Evolutionary conservation across 768 basidiomycete species (phyloP).

Genomic region (Lyophyllum shimeji): DNA sequence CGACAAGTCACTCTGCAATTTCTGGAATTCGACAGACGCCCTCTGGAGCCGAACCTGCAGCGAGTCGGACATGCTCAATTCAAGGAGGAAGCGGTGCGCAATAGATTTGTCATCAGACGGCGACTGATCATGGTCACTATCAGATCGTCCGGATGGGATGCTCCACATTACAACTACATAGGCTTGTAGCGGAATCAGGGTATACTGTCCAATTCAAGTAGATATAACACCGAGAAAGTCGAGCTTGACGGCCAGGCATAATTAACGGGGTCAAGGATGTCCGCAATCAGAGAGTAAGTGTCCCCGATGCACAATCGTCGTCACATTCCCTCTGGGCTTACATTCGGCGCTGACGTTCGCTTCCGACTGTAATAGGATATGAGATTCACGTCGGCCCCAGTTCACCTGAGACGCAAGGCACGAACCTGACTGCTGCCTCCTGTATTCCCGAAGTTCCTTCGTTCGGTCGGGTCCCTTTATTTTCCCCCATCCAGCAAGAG

Average conservation of each 20-base stretch:
- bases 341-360: constrained; percentile 68
- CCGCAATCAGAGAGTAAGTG: background rate
- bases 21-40: constrained; percentile 76
- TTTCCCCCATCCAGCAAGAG: constrained; percentile 90
- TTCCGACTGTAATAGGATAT: constrained; percentile 44
- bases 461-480: constrained; percentile 80
- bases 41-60: constrained; percentile 62
- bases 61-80: constrained; percentile 27
- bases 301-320: too few species aligned
- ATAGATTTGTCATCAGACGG: background rate
- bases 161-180: background rate
- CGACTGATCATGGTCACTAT: background rate
- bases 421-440: constrained; percentile 63
- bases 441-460: constrained; percentile 78
- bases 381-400: constrained; percentile 1
- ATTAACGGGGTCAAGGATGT: background rate
- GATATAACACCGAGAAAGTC: background rate
- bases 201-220: background rate
- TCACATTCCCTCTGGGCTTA: constrained; percentile 26
- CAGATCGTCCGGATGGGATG: background rate
- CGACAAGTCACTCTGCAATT: constrained; percentile 73
- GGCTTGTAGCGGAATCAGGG: background rate
- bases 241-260: background rate
- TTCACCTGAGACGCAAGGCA: constrained; percentile 1
- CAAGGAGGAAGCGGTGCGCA: background rate